Evolutionary conservation across 2,329 filamentous ascomycete genomes (phyloP), one percentile per base, ranked within the genome.

Genomic region (Helicocarpus griseus): DNA sequence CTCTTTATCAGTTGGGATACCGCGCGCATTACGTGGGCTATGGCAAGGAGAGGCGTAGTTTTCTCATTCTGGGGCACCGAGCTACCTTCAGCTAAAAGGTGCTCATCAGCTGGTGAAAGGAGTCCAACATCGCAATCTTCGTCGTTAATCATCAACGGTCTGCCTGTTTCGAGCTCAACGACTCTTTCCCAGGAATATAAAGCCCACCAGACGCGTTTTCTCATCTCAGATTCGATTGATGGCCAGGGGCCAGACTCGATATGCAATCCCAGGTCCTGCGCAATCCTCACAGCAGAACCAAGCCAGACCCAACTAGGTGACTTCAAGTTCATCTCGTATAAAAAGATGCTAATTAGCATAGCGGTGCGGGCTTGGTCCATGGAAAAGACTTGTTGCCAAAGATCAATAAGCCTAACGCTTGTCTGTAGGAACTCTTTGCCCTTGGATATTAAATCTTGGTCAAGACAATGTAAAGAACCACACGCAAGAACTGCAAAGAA

Each of bases 151-250:
- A 90, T 70, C 51, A 87, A 80, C 0, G 91, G 89, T 48, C 86
- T 82, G 7, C 88, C 87, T 31, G 89, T 76, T 64, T 95, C 90
- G 11, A 95, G 74, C 0, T 89, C 83, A 47, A 94, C 73, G 24
- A 87, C 78, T 56, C 82, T 82, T 70, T 98, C 93, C 72, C 90
- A 82, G 41, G 89, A 81, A 69, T 97, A 97, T 52, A 95, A 81
- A 13, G 87, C 82, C 89, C 93, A 98, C 91, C 91, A 98, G 2
- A 93, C 81, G 51, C 90, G 79, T 54, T 87, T 82, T 50, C 90
- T 82, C 81, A 91, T 89, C 68, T 97, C 91, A 9, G 80, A 80
- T 61, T 95, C 89, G 13, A 95, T 74, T 1, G 82, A 76, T 2
- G 86, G 78, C 77, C 85, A 89, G 0, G 83, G 77, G 0, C 84